phyloP scores from a whole-genome alignment of 2,329 filamentous ascomycete species.

The Teratosphaeria destructans region DNA sequence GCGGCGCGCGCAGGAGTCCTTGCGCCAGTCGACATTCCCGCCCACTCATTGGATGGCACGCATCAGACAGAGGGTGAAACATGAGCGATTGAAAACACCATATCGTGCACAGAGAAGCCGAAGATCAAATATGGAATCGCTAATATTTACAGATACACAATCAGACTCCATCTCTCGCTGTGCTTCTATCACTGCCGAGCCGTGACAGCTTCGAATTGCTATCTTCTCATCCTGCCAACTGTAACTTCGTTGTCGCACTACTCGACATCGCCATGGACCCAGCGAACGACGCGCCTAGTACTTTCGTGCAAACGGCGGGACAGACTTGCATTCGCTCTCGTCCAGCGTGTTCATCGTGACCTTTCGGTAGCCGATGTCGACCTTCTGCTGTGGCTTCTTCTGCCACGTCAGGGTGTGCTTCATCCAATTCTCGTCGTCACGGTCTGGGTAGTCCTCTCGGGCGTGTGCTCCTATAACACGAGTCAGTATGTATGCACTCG shows the following conservation, averaged over 20 bases:
- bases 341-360: slow-evolving; percentile 80
- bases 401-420: slow-evolving; percentile 98
- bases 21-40: no score
- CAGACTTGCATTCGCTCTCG: slow-evolving; percentile 89
- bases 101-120: not conserved
- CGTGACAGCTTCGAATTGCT: not conserved
- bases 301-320: slow-evolving; percentile 92
- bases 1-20: no score
- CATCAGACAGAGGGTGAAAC: no score
- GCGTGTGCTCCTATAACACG: slow-evolving; percentile 56
- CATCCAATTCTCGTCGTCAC: slow-evolving; percentile 97
- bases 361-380: slow-evolving; percentile 75
- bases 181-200: not conserved
- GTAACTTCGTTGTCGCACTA: not conserved
- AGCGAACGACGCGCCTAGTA: slow-evolving; percentile 47
- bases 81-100: not conserved
- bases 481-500: not conserved
- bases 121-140: not conserved
- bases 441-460: slow-evolving; percentile 89
- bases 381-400: slow-evolving; percentile 78
- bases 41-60: no score
- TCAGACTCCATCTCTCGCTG: not conserved
- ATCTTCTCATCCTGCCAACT: not conserved
- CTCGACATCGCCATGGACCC: slow-evolving; percentile 10
- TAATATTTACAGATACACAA: not conserved